Evolutionary conservation across 1,284 basidiomycete species (phyloP).

Genomic region (Phlebopus sp.): DNA sequence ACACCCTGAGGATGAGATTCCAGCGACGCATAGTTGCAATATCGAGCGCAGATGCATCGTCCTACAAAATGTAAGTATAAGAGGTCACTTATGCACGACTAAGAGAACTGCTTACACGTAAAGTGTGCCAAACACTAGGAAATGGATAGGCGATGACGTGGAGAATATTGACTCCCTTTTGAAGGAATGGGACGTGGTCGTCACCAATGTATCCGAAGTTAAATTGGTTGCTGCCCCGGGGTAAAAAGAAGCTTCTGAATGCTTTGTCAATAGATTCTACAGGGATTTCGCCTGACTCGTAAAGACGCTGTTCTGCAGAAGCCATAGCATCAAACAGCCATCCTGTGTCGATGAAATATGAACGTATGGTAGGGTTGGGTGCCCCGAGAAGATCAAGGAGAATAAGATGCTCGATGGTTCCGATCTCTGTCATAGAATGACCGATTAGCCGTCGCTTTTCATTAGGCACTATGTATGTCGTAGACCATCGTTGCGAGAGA

Average conservation of each 20-base stretch:
- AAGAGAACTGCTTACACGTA: slow-evolving; percentile 49
- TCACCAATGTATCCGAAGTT: slow-evolving; percentile 77
- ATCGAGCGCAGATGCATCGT: slow-evolving; percentile 86
- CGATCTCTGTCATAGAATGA: slow-evolving; percentile 58
- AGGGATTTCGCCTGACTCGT: slow-evolving; percentile 54
- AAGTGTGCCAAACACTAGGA: slow-evolving; percentile 88
- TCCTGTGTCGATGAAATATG: slow-evolving; percentile 83
- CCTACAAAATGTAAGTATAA: slow-evolving; percentile 45
- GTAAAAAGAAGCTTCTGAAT: slow-evolving; percentile 64
- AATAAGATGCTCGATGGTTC: slow-evolving; percentile 84
- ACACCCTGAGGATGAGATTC: slow-evolving; percentile 86
- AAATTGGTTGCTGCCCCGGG: slow-evolving; percentile 39
- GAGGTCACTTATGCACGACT: background rate
- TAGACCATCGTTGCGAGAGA: slow-evolving; percentile 80
- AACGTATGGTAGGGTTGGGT: slow-evolving; percentile 65
- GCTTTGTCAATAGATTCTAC: slow-evolving; percentile 33
- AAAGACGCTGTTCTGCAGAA: slow-evolving; percentile 65
- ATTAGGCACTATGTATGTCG: slow-evolving; percentile 61
- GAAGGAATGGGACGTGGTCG: slow-evolving; percentile 92
- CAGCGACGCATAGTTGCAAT: slow-evolving; percentile 85
- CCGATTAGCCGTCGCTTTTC: slow-evolving; percentile 59
- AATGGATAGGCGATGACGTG: slow-evolving; percentile 93
- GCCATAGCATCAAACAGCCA: slow-evolving; percentile 84
- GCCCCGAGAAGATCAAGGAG: slow-evolving; percentile 88
- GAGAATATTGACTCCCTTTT: slow-evolving; percentile 81